Evolutionary conservation across 352 stramenopile species (phyloP).

Genomic region (Phytopythium mirpurense): DNA sequence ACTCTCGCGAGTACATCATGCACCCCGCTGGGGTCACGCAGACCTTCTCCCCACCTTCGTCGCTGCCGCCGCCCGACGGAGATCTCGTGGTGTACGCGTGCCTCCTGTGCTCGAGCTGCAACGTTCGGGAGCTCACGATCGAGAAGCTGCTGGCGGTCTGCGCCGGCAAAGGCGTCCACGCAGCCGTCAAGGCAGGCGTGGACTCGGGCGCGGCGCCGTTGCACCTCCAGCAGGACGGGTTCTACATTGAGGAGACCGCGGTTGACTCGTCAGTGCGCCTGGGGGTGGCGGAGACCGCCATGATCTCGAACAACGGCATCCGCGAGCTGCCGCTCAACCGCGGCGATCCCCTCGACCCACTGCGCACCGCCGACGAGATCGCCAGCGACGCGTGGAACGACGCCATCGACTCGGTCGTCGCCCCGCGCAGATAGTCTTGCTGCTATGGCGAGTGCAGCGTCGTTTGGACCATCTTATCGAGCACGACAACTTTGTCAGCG

Average conservation of each 20-base stretch:
- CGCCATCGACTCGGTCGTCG: conserved; percentile 41
- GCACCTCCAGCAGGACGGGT: conserved; percentile 34
- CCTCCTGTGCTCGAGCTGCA: conserved; percentile 61
- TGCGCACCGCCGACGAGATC: conserved; percentile 16
- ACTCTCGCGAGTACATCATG: conserved; percentile 36
- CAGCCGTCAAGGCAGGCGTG: conserved; percentile 29
- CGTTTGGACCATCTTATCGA: too few species aligned
- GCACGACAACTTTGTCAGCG: too few species aligned
- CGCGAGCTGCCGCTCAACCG: conserved; percentile 13
- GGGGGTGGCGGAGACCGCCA: conserved; percentile 35
- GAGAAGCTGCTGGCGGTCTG: conserved; percentile 54
- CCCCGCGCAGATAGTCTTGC: conserved; percentile 11
- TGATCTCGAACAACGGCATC: conserved; percentile 50
- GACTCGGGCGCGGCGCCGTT: conserved; percentile 20
- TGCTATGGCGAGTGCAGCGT: too few species aligned
- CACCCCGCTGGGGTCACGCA: conserved; percentile 6
- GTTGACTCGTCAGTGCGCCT: conserved; percentile 17
- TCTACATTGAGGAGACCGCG: conserved; percentile 56
- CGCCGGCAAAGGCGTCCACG: conserved; percentile 32
- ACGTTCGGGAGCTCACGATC: conserved; percentile 58
- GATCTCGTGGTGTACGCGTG: conserved; percentile 49
- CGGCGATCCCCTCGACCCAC: neutral
- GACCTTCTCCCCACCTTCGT: conserved; percentile 5
- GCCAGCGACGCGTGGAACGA: conserved; percentile 38
- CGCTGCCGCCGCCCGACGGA: conserved; percentile 8